Percentiles rank a stretch among this genome's conserved stretches.
phyloP scores from a whole-genome alignment of 495 filamentous ascomycete genomes.

The Trichoderma gamsii region DNA sequence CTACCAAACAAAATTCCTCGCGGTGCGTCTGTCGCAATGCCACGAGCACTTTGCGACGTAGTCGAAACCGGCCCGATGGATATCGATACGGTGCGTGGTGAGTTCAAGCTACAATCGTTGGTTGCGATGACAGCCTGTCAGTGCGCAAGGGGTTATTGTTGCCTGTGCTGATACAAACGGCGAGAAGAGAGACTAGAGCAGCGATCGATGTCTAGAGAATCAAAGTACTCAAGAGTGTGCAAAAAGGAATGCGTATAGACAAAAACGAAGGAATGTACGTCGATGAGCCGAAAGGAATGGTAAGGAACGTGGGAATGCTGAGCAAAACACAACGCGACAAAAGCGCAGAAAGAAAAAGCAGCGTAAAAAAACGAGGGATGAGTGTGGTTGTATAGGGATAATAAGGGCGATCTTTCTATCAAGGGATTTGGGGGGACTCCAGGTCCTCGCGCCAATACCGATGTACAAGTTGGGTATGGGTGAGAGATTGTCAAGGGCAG shows the following conservation, averaged over 20 bases:
- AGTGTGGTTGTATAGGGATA: not conserved
- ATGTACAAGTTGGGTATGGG: not conserved
- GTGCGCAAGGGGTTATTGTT: not conserved
- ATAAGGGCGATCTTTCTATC: constrained; percentile 1
- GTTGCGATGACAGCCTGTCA: not conserved
- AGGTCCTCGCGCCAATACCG: constrained; percentile 5
- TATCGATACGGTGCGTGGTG: not conserved
- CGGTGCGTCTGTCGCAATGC: not conserved
- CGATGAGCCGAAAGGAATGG: constrained; percentile 8
- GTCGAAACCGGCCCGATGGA: constrained; percentile 1
- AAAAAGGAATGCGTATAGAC: constrained; percentile 5
- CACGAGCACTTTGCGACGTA: not conserved
- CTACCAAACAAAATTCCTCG: not conserved
- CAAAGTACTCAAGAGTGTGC: not conserved
- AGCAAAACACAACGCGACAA: constrained; percentile 6
- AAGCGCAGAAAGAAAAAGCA: not conserved
- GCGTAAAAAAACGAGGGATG: not conserved
- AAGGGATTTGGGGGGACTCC: constrained; percentile 11
- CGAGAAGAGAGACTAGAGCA: not conserved
- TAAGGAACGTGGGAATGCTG: constrained; percentile 11
- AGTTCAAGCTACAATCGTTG: not conserved
- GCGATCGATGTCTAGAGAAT: not conserved
- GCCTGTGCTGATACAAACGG: not conserved
- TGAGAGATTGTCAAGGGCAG: not conserved
- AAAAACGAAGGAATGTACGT: constrained; percentile 10